phyloP scores from a whole-genome alignment of 129 eudicot genomes.

The Solidago caesia region DNA sequence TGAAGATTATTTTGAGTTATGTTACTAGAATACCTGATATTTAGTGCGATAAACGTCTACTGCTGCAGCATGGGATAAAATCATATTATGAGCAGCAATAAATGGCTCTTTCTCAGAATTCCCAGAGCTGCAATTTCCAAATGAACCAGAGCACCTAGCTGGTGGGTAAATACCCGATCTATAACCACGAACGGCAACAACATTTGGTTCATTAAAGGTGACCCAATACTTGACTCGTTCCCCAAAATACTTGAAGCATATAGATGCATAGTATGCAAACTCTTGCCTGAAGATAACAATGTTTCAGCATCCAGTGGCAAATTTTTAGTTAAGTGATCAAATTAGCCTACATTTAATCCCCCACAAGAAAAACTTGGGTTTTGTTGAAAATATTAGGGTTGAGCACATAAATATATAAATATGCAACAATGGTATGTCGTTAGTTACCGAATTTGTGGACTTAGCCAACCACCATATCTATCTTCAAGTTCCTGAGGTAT shows the following conservation, averaged over 20 bases:
- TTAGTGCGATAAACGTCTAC: conserved; percentile 50
- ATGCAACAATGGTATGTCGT: neutral
- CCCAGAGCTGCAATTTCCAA: conserved; percentile 59
- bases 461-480: conserved; percentile 80
- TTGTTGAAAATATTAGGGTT: too few relatives aligned
- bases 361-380: neutral
- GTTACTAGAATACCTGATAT: conserved; percentile 46
- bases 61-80: conserved; percentile 61
- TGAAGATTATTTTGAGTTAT: neutral
- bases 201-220: conserved; percentile 75
- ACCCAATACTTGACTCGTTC: conserved; percentile 68
- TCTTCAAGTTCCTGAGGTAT: conserved; percentile 84
- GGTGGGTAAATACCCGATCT: conserved; percentile 69
- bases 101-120: conserved; percentile 72
- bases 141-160: conserved; percentile 54
- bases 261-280: conserved; percentile 51
- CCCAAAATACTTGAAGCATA: conserved; percentile 63
- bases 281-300: conserved; percentile 47
- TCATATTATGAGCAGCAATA: conserved; percentile 69
- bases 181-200: conserved; percentile 52
- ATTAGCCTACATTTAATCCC: neutral
- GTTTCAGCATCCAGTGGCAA: neutral
- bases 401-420: neutral
- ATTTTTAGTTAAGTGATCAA: neutral
- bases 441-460: conserved; percentile 51